phyloP scores from a whole-genome alignment of 2,329 filamentous ascomycete genomes.

The Colletotrichum godetiae region DNA sequence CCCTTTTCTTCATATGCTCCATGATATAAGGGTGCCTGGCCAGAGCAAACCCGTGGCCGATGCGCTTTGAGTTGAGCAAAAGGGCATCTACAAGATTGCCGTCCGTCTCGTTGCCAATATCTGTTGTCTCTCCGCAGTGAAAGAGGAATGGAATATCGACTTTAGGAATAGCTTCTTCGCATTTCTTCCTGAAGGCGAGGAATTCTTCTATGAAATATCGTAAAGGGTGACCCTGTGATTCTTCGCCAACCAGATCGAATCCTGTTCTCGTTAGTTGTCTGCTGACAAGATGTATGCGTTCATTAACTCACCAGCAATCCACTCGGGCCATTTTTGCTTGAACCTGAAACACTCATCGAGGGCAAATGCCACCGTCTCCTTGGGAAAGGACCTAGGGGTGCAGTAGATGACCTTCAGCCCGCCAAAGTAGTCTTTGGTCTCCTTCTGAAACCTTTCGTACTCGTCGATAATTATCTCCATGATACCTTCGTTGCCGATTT shows the following conservation, averaged over 20 bases:
- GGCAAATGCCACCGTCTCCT: constrained; percentile 58
- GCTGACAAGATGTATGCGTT: no score
- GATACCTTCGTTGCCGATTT: constrained; percentile 67
- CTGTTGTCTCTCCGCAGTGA: constrained; percentile 81
- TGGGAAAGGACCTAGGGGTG: constrained; percentile 70
- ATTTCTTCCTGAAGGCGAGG: constrained; percentile 65
- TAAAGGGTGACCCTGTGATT: constrained; percentile 69
- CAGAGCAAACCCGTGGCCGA: constrained; percentile 80
- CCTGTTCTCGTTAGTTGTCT: constrained; percentile 51
- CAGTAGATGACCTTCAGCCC: constrained; percentile 80
- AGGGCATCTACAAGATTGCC: constrained; percentile 78
- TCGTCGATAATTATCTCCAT: constrained; percentile 70
- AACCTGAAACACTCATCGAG: constrained; percentile 72
- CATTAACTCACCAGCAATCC: constrained; percentile 69
- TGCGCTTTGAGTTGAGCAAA: constrained; percentile 73
- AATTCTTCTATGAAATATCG: constrained; percentile 66
- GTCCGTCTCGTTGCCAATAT: constrained; percentile 72
- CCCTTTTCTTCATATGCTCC: constrained; percentile 70
- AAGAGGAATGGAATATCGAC: constrained; percentile 78
- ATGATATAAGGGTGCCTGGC: constrained; percentile 75
- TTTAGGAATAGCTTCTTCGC: constrained; percentile 50
- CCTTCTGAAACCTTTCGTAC: constrained; percentile 58
- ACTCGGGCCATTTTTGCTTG: constrained; percentile 65
- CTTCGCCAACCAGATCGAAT: constrained; percentile 78
- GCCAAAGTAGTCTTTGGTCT: constrained; percentile 60